A percentile compares a stretch with the other conserved stretches of the same genome.
These are phyloP conservation scores for Psilocybe cyanescens DNA, from an alignment of 768 basidiomycete genomes.

Conservation along the genomic window DNA sequence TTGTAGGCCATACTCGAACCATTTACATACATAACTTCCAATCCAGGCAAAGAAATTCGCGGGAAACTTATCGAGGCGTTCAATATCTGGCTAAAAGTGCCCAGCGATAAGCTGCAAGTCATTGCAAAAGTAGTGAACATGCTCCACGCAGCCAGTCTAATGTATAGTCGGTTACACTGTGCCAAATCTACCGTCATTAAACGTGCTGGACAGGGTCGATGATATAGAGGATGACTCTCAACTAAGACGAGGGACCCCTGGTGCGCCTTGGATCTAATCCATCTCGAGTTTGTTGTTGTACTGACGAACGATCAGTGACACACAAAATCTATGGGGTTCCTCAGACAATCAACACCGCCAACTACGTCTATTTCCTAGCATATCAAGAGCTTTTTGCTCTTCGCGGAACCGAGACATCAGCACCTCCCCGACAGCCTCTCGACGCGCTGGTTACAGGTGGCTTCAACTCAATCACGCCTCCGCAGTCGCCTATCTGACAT, in stretches of 20 bases:
- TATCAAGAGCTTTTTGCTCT: slow-evolving; percentile 82
- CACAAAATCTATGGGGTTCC: slow-evolving; percentile 97
- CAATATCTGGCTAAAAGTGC: slow-evolving; percentile 90
- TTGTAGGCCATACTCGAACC: slow-evolving; percentile 77
- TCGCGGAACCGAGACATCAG: slow-evolving; percentile 33
- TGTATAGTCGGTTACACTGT: slow-evolving; percentile 52
- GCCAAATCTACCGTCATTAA: not conserved
- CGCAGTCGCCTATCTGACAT: not conserved
- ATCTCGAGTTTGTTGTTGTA: not conserved
- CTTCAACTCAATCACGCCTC: slow-evolving; percentile 8
- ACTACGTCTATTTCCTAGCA: slow-evolving; percentile 96
- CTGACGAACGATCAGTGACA: slow-evolving; percentile 55
- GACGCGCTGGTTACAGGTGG: slow-evolving; percentile 78
- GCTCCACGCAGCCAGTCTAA: slow-evolving; percentile 92
- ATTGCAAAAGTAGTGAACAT: slow-evolving; percentile 88
- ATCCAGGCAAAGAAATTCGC: slow-evolving; percentile 93
- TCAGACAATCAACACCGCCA: slow-evolving; percentile 96
- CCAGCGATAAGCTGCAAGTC: slow-evolving; percentile 65
- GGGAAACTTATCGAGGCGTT: slow-evolving; percentile 89
- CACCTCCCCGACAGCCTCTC: slow-evolving; percentile 46
- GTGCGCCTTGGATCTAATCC: slow-evolving; percentile 34
- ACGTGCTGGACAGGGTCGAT: slow-evolving; percentile 64
- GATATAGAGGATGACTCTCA: slow-evolving; percentile 95
- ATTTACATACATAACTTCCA: slow-evolving; percentile 79
- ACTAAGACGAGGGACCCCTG: slow-evolving; percentile 83